Evolutionary conservation across 495 filamentous ascomycete species (phyloP).

Genomic region (Penicillium ochrochloron): DNA sequence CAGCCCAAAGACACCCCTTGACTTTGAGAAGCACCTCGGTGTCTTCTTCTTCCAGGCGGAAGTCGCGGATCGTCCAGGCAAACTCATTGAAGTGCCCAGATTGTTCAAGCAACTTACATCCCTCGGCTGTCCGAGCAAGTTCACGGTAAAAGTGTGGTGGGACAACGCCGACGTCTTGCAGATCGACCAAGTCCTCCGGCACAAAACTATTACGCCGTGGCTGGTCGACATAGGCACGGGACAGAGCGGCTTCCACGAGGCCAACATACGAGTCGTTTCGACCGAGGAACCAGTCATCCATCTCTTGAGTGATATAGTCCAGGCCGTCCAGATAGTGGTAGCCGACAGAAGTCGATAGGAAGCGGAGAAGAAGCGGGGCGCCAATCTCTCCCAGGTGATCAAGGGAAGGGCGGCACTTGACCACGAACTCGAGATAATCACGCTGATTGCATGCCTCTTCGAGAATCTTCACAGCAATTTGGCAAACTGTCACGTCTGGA

Average conservation of each 20-base stretch:
- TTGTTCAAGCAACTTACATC: constrained; percentile 84
- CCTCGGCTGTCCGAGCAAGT: constrained; percentile 87
- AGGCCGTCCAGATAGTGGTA: constrained; percentile 97
- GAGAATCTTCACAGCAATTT: constrained; percentile 92
- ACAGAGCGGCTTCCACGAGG: constrained; percentile 94
- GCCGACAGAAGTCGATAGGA: constrained; percentile 91
- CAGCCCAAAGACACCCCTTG: constrained; percentile 96
- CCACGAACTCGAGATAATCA: constrained; percentile 88
- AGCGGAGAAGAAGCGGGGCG: constrained; percentile 88
- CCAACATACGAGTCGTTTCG: constrained; percentile 93
- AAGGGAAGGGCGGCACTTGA: constrained; percentile 92
- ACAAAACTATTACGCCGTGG: constrained; percentile 47
- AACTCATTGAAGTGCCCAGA: constrained; percentile 98
- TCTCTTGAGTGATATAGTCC: constrained; percentile 97
- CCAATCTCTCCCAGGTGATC: constrained; percentile 98
- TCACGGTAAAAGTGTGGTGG: constrained; percentile 98
- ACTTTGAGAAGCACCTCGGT: constrained; percentile 88
- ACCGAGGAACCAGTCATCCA: constrained; percentile 99
- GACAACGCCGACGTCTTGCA: constrained; percentile 67
- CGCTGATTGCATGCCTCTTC: constrained; percentile 96
- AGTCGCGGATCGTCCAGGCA: constrained; percentile 81
- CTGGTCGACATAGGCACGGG: constrained; percentile 76
- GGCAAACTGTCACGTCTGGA: constrained; percentile 94
- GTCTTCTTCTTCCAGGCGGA: constrained; percentile 81
- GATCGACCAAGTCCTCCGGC: constrained; percentile 61